phyloP scores from a whole-genome alignment of 2,329 filamentous ascomycete genomes.

The Apiospora sp. region DNA sequence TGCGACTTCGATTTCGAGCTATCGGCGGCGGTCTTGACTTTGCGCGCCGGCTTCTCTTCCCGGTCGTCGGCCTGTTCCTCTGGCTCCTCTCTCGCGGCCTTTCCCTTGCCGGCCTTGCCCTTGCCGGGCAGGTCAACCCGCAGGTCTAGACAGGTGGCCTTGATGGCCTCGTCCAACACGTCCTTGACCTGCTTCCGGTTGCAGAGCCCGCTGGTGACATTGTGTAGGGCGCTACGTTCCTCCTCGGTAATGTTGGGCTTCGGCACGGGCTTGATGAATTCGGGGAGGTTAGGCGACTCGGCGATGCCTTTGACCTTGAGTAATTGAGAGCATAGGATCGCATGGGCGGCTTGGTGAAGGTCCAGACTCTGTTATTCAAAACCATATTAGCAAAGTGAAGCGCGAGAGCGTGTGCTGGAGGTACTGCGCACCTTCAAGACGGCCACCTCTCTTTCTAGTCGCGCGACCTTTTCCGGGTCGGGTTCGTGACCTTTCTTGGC shows the following conservation, averaged over 20 bases:
- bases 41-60: constrained; percentile 39
- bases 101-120: constrained; percentile 47
- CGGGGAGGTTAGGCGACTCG: constrained; percentile 58
- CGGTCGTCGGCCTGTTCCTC: constrained; percentile 39
- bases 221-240: constrained; percentile 60
- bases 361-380: constrained; percentile 58
- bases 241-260: constrained; percentile 62
- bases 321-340: constrained; percentile 63
- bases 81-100: constrained; percentile 40
- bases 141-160: constrained; percentile 57
- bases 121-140: constrained; percentile 57
- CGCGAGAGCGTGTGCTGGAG: constrained; percentile 15
- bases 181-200: constrained; percentile 60
- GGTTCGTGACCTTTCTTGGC: constrained; percentile 64
- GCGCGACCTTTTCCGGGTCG: constrained; percentile 59
- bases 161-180: constrained; percentile 56
- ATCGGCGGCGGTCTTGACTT: constrained; percentile 36
- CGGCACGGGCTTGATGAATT: constrained; percentile 55
- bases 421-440: constrained; percentile 60
- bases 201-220: constrained; percentile 66
- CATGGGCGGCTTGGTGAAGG: constrained; percentile 63
- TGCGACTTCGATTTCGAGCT: constrained; percentile 34
- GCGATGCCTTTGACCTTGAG: constrained; percentile 62
- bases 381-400: constrained; percentile 26
- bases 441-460: constrained; percentile 68